Evolutionary conservation across 768 basidiomycete species (phyloP).

Genomic region (Auricularia cornea): DNA sequence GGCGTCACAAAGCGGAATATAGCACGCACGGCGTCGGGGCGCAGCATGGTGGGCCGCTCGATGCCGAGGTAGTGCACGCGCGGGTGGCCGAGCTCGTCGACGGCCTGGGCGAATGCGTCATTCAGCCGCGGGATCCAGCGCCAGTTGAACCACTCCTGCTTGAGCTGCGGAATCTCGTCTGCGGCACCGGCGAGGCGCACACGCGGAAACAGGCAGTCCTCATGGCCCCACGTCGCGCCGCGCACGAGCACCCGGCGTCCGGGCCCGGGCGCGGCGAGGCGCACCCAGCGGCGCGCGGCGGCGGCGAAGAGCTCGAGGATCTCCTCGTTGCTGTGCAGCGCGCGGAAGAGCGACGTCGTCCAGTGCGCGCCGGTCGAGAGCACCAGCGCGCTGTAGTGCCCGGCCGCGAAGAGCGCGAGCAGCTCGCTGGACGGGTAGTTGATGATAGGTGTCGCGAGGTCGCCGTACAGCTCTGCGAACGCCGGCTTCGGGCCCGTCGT

Average conservation of each 20-base stretch:
- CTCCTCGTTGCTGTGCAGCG: constrained; percentile 38
- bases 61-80: constrained; percentile 53
- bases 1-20: background rate
- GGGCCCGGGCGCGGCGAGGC: constrained; percentile 39
- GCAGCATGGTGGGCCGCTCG: constrained; percentile 50
- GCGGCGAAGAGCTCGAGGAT: constrained; percentile 48
- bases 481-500: background rate
- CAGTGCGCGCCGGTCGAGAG: constrained; percentile 63
- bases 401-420: constrained; percentile 21
- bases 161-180: constrained; percentile 32
- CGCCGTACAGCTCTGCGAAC: background rate
- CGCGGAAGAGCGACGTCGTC: constrained; percentile 46
- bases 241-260: constrained; percentile 16
- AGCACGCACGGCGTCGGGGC: constrained; percentile 54
- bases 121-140: constrained; percentile 51
- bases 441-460: background rate
- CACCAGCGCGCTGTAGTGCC: constrained; percentile 52
- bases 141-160: constrained; percentile 58
- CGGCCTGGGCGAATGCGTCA: constrained; percentile 38
- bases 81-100: constrained; percentile 36
- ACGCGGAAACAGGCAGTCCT: constrained; percentile 47
- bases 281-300: constrained; percentile 49
- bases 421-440: background rate
- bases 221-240: constrained; percentile 51
- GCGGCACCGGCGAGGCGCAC: constrained; percentile 33